Conservation (phyloP, 2,329 filamentous ascomycete species). For the Cordyceps javanica region DNA sequence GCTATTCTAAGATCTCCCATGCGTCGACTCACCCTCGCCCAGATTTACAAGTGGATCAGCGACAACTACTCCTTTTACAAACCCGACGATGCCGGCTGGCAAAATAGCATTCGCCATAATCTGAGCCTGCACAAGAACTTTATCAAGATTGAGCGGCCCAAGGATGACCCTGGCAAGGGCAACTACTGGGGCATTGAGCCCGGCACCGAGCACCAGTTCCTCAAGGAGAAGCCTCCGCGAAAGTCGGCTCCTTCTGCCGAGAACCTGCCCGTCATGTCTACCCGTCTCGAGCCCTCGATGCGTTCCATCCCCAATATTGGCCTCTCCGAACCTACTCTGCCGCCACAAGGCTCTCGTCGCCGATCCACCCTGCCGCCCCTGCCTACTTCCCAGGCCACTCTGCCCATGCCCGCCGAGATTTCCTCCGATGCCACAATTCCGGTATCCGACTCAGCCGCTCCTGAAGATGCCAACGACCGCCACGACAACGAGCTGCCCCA, state of each 20-base stretch:
- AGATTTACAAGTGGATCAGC: constrained; percentile 99
- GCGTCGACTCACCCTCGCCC: constrained; percentile 78
- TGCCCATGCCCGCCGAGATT: constrained; percentile 46
- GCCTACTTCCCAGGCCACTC: constrained; percentile 31
- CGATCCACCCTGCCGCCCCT: constrained; percentile 35
- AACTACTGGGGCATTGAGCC: constrained; percentile 93
- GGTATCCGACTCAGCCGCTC: constrained; percentile 58
- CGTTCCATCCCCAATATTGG: constrained; percentile 33
- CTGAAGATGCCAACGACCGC: constrained; percentile 44
- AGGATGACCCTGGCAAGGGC: constrained; percentile 95
- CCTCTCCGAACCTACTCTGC: constrained; percentile 41
- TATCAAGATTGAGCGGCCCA: constrained; percentile 89
- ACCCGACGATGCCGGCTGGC: constrained; percentile 82
- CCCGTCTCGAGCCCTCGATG: constrained; percentile 43
- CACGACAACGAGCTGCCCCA: constrained; percentile 31
- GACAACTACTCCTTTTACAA: constrained; percentile 87
- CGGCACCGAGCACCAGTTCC: constrained; percentile 83
- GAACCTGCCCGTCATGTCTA: constrained; percentile 53
- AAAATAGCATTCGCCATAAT: constrained; percentile 98
- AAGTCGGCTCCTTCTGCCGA: constrained; percentile 51
- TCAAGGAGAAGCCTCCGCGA: constrained; percentile 74
- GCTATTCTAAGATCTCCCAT: constrained; percentile 83
- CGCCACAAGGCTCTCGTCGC: constrained; percentile 34
- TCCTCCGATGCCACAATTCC: constrained; percentile 76
- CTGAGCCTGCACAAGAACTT: constrained; percentile 96